Evolutionary conservation across 179 eudicot species (phyloP), one percentile per base, ranked within the genome.

Genomic region (Actinidia chinensis): DNA sequence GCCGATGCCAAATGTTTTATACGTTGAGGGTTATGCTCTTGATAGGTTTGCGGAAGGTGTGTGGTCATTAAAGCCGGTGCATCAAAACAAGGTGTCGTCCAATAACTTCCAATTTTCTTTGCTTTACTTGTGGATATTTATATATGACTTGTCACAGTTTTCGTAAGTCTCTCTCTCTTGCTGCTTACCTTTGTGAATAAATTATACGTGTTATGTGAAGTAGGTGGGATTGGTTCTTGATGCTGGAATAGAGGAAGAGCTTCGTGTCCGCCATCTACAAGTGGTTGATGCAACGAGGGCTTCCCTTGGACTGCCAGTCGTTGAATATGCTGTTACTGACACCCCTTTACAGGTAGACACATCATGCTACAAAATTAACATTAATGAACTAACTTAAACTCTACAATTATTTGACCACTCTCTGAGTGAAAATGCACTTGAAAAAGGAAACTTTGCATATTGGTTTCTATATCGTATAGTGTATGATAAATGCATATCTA

Each of bases 201-300:
- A 20, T 70, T 79, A 50, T 48, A 42, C 47, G 25, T 76, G 73
- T 79, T 47, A 72, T 83, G 79, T 76, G 80, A 68, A 63, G 56
- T 82, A 95, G 97, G 90, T 95, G 68, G 97, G 97, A 77, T 78
- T 95, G 79, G 95, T 95, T 88, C 85, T 93, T 79, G 98, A 95
- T 88, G 92, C 92, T 83, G 98, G 90, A 71, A 95, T 95, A 55
- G 95, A 95, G 80, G 80, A 85, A 74, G 92, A 90, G 65, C 97
- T 91, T 73, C 85, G 80, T 14, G 44, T 85, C 77, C 93, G 93
- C 65, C 98, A 95, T 82, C 80, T 95, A 63, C 98, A 93, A 83
- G 98, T 88, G 79, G 95, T 89, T 79, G 98, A 95, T 87, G 98
- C 98, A n/a, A 78, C 87, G 68, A 84, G 95, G 83, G 97, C 98